These are phyloP conservation scores for Neobulgaria alba DNA, from an alignment of 2,329 filamentous ascomycete species.

Conservation along the genomic window DNA sequence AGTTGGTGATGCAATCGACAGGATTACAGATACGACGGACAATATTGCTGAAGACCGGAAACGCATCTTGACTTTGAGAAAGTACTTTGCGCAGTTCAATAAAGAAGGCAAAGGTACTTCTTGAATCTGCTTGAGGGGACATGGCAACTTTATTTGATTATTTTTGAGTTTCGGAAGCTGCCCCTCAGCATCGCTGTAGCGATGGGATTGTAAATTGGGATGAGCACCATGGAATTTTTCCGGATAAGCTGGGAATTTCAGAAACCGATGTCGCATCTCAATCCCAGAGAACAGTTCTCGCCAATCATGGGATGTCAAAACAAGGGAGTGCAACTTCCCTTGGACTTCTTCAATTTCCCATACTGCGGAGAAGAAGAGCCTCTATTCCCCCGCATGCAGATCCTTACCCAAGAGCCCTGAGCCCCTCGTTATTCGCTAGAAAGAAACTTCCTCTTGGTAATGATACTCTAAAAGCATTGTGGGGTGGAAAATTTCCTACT, in stretches of 20 bases:
- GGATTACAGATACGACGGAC: slow-evolving; percentile 15
- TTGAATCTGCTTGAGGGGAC: slow-evolving; percentile 1
- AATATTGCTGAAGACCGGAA: slow-evolving; percentile 19
- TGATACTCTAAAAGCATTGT: too few relatives aligned
- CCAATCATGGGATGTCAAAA: not conserved
- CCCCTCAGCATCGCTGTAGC: too few relatives aligned
- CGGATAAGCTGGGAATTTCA: not conserved
- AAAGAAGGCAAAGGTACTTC: not conserved
- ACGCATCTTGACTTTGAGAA: slow-evolving; percentile 18
- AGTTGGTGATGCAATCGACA: slow-evolving; percentile 18
- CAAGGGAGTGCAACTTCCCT: not conserved
- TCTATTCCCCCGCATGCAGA: slow-evolving; percentile 10
- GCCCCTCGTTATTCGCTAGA: too few relatives aligned
- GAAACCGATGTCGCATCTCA: not conserved
- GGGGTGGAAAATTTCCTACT: too few relatives aligned
- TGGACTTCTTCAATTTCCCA: slow-evolving; percentile 3
- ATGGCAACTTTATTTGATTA: slow-evolving; percentile 16
- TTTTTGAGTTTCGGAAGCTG: too few relatives aligned
- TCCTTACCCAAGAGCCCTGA: slow-evolving; percentile 9
- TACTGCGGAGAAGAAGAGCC: slow-evolving; percentile 1
- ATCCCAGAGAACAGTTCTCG: not conserved
- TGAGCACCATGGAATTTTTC: not conserved
- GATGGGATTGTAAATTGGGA: not conserved
- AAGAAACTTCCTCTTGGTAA: too few relatives aligned
- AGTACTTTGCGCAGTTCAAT: not conserved